Evolutionary conservation across 2,329 filamentous ascomycete genomes (phyloP), one percentile per base, ranked within the genome.

Genomic region (Chaetomiaceae sp.): DNA sequence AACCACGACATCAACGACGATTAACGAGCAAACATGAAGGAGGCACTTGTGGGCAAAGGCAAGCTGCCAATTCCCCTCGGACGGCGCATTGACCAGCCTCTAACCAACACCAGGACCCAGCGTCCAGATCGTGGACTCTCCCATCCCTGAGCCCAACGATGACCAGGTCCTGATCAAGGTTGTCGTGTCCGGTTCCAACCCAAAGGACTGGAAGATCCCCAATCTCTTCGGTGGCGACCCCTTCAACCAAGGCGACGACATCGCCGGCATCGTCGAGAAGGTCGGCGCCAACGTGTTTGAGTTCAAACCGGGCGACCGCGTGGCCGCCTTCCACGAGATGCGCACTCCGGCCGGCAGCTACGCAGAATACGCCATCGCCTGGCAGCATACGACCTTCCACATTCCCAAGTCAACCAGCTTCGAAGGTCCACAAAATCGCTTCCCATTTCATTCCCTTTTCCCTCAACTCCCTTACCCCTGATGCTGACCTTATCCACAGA

Each of bases 291-390:
- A 73, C 30, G 78, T 82, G 2, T 70, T 62, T 46, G 78, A 79
- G 54, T 81, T 81, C 68, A 72, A 72, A 50, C 63, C 65, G 0
- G 78, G 77, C 26, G 76, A 81, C 60, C 70, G 75, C 14, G 76
- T 81, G 1, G 72, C 74, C 8, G 74, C 72, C 3, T 78, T 79
- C 64, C 70, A 74, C 56, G 58, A 67, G 50, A 64, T 68, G 56
- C 15, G 49, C 9, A 57, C 59, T 1, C 58, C 63, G 2, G 55
- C 61, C 32, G 68, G 68, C 6, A 62, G 58, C 48, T 66, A 56
- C 49, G 69, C 67, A 24, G 70, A 74, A 56, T 73, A 72, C 43
- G 65, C 68, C 14, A 49, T 72, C 12, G 66, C 65, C 0, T 65
- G 61, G 45, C 60, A 60, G 32, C 58, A 66, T 50, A 69, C 67